phyloP scores from a whole-genome alignment of 1,284 basidiomycete species.

The Ganoderma lucidum region DNA sequence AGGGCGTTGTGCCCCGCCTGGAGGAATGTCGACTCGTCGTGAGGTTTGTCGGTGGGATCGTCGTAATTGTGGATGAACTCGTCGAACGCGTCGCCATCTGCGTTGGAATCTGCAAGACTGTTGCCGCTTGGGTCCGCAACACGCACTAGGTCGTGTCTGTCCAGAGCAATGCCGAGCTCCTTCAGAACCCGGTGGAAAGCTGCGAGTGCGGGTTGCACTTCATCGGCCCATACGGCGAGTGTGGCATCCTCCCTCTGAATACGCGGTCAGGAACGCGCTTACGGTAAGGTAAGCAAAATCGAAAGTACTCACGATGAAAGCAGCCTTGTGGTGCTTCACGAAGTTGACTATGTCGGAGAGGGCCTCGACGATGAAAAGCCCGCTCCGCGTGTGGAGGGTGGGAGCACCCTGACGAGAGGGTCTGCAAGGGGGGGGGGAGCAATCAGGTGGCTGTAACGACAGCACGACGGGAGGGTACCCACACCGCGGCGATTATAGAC shows the following conservation, averaged over 20 bases:
- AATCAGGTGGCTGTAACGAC: slow-evolving; percentile 9
- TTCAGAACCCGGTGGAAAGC: slow-evolving; percentile 3
- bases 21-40: not conserved
- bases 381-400: slow-evolving; percentile 1
- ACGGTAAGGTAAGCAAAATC: not conserved
- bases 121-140: not conserved
- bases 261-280: not conserved
- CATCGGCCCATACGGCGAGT: slow-evolving; percentile 11
- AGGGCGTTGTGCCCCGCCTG: not conserved
- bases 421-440: not conserved
- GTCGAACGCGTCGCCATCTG: slow-evolving; percentile 10
- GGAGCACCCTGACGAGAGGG: slow-evolving; percentile 11
- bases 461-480: slow-evolving; percentile 10
- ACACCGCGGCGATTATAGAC: slow-evolving; percentile 14
- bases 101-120: not conserved
- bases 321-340: slow-evolving; percentile 15
- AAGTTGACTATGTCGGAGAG: slow-evolving; percentile 15
- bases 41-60: slow-evolving; percentile 2
- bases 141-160: not conserved
- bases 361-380: slow-evolving; percentile 13
- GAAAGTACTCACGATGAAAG: slow-evolving; percentile 11
- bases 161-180: slow-evolving; percentile 6
- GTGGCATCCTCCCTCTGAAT: slow-evolving; percentile 16
- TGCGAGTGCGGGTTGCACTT: not conserved
- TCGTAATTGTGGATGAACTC: slow-evolving; percentile 19